Evolutionary conservation across 1,284 basidiomycete genomes (phyloP).

Genomic region (Rhodotorula sp.): DNA sequence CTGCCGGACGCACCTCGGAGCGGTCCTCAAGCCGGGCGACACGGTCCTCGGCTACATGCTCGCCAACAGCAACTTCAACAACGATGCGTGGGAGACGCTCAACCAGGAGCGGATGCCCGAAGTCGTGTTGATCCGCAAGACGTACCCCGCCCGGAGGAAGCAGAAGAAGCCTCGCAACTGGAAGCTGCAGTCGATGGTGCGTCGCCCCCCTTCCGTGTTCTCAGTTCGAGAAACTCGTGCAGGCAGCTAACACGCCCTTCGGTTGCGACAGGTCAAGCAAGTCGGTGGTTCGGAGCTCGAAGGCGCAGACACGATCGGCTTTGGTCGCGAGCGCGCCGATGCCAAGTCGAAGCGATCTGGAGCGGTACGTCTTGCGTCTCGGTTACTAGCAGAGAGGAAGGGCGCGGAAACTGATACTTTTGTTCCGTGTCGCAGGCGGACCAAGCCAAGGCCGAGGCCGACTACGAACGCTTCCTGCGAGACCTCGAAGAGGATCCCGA

Average conservation of each 20-base stretch:
- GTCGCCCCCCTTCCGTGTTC: neutral
- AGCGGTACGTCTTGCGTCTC: slow-evolving; percentile 20
- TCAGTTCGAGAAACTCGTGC: neutral
- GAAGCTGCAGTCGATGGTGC: slow-evolving; percentile 77
- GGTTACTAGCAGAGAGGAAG: neutral
- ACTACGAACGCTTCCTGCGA: slow-evolving; percentile 93
- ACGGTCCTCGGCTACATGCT: slow-evolving; percentile 88
- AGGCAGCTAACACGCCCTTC: neutral
- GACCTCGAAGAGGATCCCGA: slow-evolving; percentile 97
- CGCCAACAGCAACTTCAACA: slow-evolving; percentile 88
- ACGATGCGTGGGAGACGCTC: slow-evolving; percentile 75
- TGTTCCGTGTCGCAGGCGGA: slow-evolving; percentile 53
- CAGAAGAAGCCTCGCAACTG: slow-evolving; percentile 80
- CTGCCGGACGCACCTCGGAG: slow-evolving; percentile 93
- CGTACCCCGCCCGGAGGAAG: slow-evolving; percentile 91
- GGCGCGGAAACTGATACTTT: neutral
- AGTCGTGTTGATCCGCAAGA: slow-evolving; percentile 90
- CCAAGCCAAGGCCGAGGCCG: slow-evolving; percentile 88
- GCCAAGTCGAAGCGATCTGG: slow-evolving; percentile 43
- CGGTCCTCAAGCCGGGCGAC: slow-evolving; percentile 92
- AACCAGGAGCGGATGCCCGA: slow-evolving; percentile 71
- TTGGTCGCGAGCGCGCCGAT: slow-evolving; percentile 56
- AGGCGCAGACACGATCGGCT: slow-evolving; percentile 52
- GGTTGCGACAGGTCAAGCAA: slow-evolving; percentile 63
- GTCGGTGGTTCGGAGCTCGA: slow-evolving; percentile 57